Evolutionary conservation across 129 eudicot genomes (phyloP).

Genomic region (Ambrosia trifida): DNA sequence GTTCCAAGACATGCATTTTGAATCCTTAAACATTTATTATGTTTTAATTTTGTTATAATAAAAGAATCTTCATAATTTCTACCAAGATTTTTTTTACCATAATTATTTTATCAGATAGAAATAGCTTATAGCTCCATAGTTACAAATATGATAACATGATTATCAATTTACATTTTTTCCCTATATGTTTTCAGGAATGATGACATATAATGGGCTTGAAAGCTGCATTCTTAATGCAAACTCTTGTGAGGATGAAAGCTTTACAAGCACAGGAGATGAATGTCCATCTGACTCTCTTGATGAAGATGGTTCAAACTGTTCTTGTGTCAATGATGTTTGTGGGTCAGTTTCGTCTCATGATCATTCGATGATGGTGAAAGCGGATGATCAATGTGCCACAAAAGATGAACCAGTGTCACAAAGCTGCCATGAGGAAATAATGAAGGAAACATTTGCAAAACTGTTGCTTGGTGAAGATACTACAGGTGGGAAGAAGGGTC

Average conservation of each 20-base stretch:
- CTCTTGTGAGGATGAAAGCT: conserved; percentile 58
- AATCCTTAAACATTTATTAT: no score
- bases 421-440: conserved; percentile 44
- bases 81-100: no score
- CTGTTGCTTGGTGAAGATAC: conserved; percentile 86
- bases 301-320: conserved; percentile 74
- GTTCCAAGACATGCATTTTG: no score
- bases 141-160: no score
- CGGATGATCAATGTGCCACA: conserved; percentile 42
- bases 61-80: no score
- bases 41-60: no score
- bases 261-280: conserved; percentile 61
- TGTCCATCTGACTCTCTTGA: conserved; percentile 39
- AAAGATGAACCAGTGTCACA: conserved; percentile 45
- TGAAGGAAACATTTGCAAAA: conserved; percentile 89
- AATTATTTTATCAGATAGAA: no score
- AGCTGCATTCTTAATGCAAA: conserved; percentile 60
- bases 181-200: conserved; percentile 53
- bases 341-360: conserved; percentile 64
- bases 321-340: conserved; percentile 57
- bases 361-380: conserved; percentile 54
- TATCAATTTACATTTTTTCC: background rate
- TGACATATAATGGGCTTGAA: conserved; percentile 91
- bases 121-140: no score
- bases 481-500: conserved; percentile 80